Evolutionary conservation across 768 basidiomycete genomes (phyloP), one percentile per base, ranked within the genome.

Genomic region (Podaxis pistillaris): DNA sequence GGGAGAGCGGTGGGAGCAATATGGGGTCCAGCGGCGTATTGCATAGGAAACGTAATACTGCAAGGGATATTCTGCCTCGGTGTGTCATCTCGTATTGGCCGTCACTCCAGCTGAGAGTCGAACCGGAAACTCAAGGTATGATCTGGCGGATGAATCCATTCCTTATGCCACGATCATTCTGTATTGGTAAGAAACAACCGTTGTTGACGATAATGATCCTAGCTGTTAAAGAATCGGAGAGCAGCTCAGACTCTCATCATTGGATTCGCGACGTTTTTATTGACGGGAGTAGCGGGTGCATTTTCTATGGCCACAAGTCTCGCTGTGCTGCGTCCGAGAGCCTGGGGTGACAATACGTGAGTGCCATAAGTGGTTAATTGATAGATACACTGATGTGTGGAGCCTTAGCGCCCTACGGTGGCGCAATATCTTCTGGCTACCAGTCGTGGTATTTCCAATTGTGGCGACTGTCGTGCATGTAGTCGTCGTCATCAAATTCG

Each of bases 131-230:
- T 28, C 8, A 54, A 89, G 88, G 88, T 11, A 80, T 89, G 73
- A 77, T 86, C 13, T 88, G 84, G 79, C 71, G 73, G 56, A 89
- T 90, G 88, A 76, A 86, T 65, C 85, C 88, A 0, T 75, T 74
- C 54, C 68, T 63, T 19, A 90, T 90, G 86, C 85, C 87, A 8
- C 73, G 68, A 38, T 65, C 69, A 30, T 89, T 90, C 65, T 89
- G 88, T 67, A 72, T 83, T 38, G 77, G 86, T 86, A 66, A 64
- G 80, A 71, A 55, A 50, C 47, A 9, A 19, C 36, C 41, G 1
- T 22, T 26, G 30, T 15, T 5, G 9, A 24, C 33, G 33, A 13
- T 22, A 40, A 5, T 46, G 24, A 38, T 49, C 40, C 33, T 33
- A 33, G 13, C 41, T 3, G 6, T 8, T 51, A 13, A 26, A 30